Evolutionary conservation across 441 rosid species (phyloP), one percentile per base, ranked within the genome.

Genomic region (Gossypium davidsonii): DNA sequence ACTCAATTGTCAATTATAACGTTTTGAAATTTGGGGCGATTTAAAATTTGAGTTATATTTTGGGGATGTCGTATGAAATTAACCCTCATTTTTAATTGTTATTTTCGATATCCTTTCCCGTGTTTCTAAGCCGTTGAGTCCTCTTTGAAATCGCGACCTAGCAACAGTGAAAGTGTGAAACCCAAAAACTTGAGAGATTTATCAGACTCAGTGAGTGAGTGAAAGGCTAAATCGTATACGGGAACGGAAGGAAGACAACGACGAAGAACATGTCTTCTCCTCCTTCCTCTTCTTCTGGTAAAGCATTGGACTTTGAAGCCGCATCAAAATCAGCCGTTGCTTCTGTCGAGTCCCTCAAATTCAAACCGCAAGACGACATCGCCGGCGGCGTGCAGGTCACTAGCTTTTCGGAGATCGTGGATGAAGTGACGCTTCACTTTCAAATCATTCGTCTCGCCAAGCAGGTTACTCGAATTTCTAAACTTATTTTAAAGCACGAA

Each of bases 381-480:
- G 51, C 17, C 17, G 76, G 74, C 28, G 75, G 76, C 34, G 57
- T 83, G 67, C 82, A 82, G 82, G 75, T 93, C 66, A 83, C 83
- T 0, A 88, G 87, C 83, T 91, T 91, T 77, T 79, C 82, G 2
- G 96, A 93, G 74, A 78, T 84, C 57, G 82, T 82, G 53, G 90
- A 90, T 34, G 91, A 87, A 18, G 80, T 80, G 48, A 84, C 93
- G 39, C 84, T 93, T 74, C 82, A 91, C 55, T 88, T 88, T 79
- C 97, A 91, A 80, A 81, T 89, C 81, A 90, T 91, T 75, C 85
- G 83, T 75, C 85, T 93, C 68, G 79, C 87, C 44, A 87, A 85
- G 72, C 98, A 93, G 91, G 97, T 89, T 31, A 37, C 21, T 6
- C 15, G 1, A 20, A 2, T 39, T 42, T 21, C 3, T 17, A 20